Conservation (phyloP, 2,329 filamentous ascomycete species). For the Sporothrix protearum region DNA sequence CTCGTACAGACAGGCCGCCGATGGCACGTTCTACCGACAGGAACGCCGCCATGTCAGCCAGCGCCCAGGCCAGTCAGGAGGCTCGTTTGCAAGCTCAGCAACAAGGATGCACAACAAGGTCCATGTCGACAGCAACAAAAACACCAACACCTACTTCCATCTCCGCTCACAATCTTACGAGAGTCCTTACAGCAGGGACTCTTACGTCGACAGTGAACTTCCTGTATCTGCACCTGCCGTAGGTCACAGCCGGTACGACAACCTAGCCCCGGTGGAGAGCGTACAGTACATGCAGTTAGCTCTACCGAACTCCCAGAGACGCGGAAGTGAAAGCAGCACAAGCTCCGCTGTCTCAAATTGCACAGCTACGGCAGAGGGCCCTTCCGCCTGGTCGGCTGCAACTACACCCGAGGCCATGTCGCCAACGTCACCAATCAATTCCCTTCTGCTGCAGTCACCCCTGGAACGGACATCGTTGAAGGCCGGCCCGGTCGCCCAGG, state of each 20-base stretch:
- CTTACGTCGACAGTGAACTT: neutral
- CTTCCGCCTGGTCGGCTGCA: constrained; percentile 23
- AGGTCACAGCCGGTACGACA: constrained; percentile 6
- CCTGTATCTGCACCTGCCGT: neutral
- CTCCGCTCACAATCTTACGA: constrained; percentile 22
- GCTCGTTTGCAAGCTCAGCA: neutral
- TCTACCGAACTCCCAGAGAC: neutral
- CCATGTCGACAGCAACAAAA: neutral
- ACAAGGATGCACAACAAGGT: neutral
- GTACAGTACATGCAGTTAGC: neutral
- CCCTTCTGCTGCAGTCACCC: constrained; percentile 7
- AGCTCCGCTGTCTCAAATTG: constrained; percentile 19
- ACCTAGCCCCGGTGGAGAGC: neutral
- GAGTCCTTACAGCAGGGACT: constrained; percentile 12
- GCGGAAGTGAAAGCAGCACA: constrained; percentile 26
- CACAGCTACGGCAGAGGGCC: constrained; percentile 15
- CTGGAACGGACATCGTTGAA: constrained; percentile 7
- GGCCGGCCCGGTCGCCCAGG: neutral
- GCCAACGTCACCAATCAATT: constrained; percentile 18
- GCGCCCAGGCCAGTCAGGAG: neutral
- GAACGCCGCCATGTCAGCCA: neutral
- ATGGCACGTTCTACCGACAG: neutral
- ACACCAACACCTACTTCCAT: constrained; percentile 3
- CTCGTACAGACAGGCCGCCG: neutral
- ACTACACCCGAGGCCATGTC: constrained; percentile 27